phyloP scores from a whole-genome alignment of 1,139 yeast genomes.

The Hemisphaericaspora xylanilytica region DNA sequence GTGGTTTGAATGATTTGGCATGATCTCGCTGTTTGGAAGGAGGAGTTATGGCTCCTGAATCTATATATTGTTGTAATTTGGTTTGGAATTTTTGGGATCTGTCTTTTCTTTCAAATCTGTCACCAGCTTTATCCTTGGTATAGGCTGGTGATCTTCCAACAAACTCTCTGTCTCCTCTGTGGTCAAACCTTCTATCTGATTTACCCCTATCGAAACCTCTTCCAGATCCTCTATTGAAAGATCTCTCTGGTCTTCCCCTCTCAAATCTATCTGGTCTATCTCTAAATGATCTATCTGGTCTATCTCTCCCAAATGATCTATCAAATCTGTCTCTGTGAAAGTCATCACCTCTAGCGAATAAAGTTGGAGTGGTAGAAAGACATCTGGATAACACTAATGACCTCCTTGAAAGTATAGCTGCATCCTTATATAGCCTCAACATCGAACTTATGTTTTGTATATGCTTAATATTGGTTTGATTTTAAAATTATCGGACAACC shows the following conservation, averaged over 20 bases:
- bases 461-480: not conserved
- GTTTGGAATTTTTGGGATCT: not conserved
- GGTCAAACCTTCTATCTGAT: not conserved
- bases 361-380: not conserved
- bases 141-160: not conserved
- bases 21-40: too few relatives aligned
- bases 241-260: not conserved
- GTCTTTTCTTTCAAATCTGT: not conserved
- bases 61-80: conserved; percentile 6
- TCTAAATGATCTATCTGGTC: not conserved
- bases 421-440: not conserved
- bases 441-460: not conserved
- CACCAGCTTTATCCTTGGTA: not conserved
- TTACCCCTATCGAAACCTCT: not conserved
- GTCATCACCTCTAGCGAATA: not conserved
- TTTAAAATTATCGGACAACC: too few relatives aligned
- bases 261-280: not conserved
- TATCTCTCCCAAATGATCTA: not conserved
- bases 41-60: conserved; percentile 3
- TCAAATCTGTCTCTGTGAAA: not conserved
- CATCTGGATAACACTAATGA: conserved; percentile 2
- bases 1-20: conserved; percentile 3
- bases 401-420: not conserved
- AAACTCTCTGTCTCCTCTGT: not conserved
- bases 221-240: not conserved